Percentiles rank a stretch among this genome's conserved stretches.
Conservation (phyloP, 1,139 yeast genomes). For the Yamadazyma sp. region DNA sequence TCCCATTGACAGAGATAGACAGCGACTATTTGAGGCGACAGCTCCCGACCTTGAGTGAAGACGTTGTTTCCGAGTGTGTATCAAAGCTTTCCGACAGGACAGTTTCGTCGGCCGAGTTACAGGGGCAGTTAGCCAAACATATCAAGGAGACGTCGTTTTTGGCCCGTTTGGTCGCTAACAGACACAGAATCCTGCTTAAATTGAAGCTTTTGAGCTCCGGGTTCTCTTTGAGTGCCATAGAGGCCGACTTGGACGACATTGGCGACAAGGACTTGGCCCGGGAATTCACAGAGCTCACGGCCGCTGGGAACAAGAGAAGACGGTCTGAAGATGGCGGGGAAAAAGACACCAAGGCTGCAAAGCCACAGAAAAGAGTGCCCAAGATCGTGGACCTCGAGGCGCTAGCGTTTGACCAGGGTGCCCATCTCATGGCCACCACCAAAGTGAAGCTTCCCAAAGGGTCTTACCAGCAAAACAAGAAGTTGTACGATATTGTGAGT, state of each 20-base stretch:
- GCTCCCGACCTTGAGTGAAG: slow-evolving; percentile 1
- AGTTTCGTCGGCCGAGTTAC: slow-evolving; percentile 38
- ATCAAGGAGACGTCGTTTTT: slow-evolving; percentile 36
- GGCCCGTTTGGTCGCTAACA: slow-evolving; percentile 5
- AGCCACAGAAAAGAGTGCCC: slow-evolving; percentile 38
- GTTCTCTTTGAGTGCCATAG: slow-evolving; percentile 22
- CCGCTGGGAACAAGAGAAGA: slow-evolving; percentile 17
- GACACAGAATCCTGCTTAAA: slow-evolving; percentile 49
- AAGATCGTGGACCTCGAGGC: slow-evolving; percentile 62
- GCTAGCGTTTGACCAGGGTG: slow-evolving; percentile 69
- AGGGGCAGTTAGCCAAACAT: slow-evolving; percentile 50
- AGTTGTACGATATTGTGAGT: slow-evolving; percentile 80
- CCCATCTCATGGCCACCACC: slow-evolving; percentile 63
- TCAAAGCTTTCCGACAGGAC: slow-evolving; percentile 1
- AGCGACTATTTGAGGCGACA: slow-evolving; percentile 18
- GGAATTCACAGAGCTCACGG: slow-evolving; percentile 22
- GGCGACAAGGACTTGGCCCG: slow-evolving; percentile 23
- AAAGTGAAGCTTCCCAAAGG: slow-evolving; percentile 80
- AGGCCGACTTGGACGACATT: slow-evolving; percentile 22
- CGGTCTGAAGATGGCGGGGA: slow-evolving; percentile 8
- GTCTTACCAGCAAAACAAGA: slow-evolving; percentile 72
- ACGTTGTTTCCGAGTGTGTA: not conserved
- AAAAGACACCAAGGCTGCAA: slow-evolving; percentile 11
- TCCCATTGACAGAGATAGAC: slow-evolving; percentile 23
- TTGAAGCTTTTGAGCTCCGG: slow-evolving; percentile 30